Percentiles rank a stretch among this genome's conserved stretches.
Evolutionary conservation across 2,329 filamentous ascomycete species (phyloP).

Genomic region (Epichloe hybrida): DNA sequence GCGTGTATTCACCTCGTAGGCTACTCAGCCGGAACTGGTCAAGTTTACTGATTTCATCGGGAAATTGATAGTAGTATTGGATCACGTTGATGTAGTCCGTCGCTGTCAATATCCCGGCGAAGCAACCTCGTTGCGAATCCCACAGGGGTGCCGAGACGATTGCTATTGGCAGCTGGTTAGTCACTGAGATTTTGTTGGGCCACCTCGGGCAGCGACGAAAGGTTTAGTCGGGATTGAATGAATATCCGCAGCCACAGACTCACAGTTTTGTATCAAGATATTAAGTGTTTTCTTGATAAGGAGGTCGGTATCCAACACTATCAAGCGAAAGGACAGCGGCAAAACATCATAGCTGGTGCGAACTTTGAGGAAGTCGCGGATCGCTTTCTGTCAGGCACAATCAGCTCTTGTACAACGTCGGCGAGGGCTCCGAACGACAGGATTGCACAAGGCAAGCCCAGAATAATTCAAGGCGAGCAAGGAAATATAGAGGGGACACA

Average conservation of each 20-base stretch:
- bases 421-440: neutral
- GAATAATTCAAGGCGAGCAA: neutral
- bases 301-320: slow-evolving; percentile 87
- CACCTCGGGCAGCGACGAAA: neutral
- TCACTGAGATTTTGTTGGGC: neutral
- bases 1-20: slow-evolving; percentile 56
- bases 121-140: slow-evolving; percentile 87
- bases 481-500: neutral
- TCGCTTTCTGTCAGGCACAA: slow-evolving; percentile 51
- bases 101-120: slow-evolving; percentile 86
- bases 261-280: slow-evolving; percentile 92
- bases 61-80: slow-evolving; percentile 97
- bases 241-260: slow-evolving; percentile 8
- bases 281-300: slow-evolving; percentile 95
- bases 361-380: slow-evolving; percentile 90
- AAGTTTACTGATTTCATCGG: slow-evolving; percentile 75
- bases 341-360: slow-evolving; percentile 97
- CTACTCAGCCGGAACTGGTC: slow-evolving; percentile 90
- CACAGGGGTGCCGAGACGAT: slow-evolving; percentile 96
- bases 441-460: neutral
- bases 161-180: slow-evolving; percentile 35
- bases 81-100: slow-evolving; percentile 98
- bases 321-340: slow-evolving; percentile 87
- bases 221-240: neutral
- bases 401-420: slow-evolving; percentile 4